phyloP scores from a whole-genome alignment of 2,329 filamentous ascomycete species.

The Epicoccum sorghinum region DNA sequence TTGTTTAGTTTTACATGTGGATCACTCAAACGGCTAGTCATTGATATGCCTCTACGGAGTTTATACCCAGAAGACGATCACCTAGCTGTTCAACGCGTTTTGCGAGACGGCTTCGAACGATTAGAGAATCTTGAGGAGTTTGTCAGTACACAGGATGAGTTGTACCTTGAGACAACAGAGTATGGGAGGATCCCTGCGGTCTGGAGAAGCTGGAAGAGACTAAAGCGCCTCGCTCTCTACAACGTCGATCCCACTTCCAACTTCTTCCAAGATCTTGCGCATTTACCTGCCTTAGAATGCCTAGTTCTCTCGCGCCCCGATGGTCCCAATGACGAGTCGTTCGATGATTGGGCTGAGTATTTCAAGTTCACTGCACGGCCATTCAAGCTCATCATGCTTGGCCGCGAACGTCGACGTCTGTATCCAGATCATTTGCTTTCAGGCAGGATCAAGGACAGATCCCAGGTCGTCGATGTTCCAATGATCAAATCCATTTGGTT shows the following conservation, averaged over 20 bases:
- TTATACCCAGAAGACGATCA: constrained; percentile 53
- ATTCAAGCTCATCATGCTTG: constrained; percentile 30
- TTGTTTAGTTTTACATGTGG: constrained; percentile 51
- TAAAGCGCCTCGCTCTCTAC: constrained; percentile 54
- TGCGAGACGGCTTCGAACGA: constrained; percentile 55
- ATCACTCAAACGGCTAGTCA: constrained; percentile 54
- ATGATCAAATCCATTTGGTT: constrained; percentile 50
- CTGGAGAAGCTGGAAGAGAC: constrained; percentile 54
- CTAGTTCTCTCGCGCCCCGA: constrained; percentile 53
- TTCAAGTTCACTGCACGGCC: constrained; percentile 33
- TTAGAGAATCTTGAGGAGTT: constrained; percentile 57
- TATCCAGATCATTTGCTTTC: constrained; percentile 21
- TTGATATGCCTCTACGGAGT: constrained; percentile 57
- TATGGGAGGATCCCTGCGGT: constrained; percentile 39
- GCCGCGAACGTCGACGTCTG: constrained; percentile 23
- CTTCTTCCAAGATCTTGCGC: constrained; percentile 40
- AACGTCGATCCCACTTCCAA: constrained; percentile 47
- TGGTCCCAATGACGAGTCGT: constrained; percentile 11
- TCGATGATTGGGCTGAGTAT: constrained; percentile 52
- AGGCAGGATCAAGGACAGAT: constrained; percentile 34
- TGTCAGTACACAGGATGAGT: constrained; percentile 56
- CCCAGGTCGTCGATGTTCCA: constrained; percentile 39
- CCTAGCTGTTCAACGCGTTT: constrained; percentile 43
- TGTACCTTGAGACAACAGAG: constrained; percentile 45
- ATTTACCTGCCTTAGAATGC: constrained; percentile 48